These are phyloP conservation scores for Boletus subcaerulescens DNA, from an alignment of 768 basidiomycete species.

Conservation along the genomic window DNA sequence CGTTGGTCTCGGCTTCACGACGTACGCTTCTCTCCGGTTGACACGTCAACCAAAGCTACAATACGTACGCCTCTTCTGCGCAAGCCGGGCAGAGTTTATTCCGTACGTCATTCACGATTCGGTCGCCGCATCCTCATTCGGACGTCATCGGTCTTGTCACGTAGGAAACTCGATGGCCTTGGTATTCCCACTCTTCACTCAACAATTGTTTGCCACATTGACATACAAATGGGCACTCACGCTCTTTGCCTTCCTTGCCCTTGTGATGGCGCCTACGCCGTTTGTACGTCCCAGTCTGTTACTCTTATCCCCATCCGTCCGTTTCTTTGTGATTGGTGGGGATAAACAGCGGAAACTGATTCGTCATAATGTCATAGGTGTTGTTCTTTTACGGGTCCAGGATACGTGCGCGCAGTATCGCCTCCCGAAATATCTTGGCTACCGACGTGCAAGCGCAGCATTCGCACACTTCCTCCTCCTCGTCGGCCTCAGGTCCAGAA, in stretches of 20 bases:
- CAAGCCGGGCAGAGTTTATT: conserved; percentile 50
- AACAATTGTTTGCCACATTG: conserved; percentile 43
- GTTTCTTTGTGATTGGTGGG: neutral
- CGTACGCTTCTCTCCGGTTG: neutral
- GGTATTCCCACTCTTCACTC: conserved; percentile 50
- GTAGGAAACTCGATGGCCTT: conserved; percentile 40
- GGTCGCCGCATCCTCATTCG: too few species aligned
- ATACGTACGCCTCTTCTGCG: conserved; percentile 51
- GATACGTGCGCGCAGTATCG: conserved; percentile 31
- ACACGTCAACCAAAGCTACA: conserved; percentile 30
- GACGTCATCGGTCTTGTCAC: neutral
- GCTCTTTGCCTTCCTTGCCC: conserved; percentile 39
- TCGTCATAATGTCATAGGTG: conserved; percentile 5
- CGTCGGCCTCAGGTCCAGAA: neutral
- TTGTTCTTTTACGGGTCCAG: conserved; percentile 32
- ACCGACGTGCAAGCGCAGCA: conserved; percentile 6
- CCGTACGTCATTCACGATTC: conserved; percentile 30
- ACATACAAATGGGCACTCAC: conserved; percentile 51
- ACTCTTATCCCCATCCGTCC: neutral
- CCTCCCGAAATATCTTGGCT: conserved; percentile 18
- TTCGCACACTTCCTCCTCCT: neutral
- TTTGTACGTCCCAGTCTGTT: conserved; percentile 30
- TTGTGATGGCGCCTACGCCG: conserved; percentile 44
- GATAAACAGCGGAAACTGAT: conserved; percentile 1
- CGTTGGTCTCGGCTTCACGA: conserved; percentile 2